Base-by-base conservation (phyloP, 805 yeast genomes). In the Starmerella lactis-condensi region DNA sequence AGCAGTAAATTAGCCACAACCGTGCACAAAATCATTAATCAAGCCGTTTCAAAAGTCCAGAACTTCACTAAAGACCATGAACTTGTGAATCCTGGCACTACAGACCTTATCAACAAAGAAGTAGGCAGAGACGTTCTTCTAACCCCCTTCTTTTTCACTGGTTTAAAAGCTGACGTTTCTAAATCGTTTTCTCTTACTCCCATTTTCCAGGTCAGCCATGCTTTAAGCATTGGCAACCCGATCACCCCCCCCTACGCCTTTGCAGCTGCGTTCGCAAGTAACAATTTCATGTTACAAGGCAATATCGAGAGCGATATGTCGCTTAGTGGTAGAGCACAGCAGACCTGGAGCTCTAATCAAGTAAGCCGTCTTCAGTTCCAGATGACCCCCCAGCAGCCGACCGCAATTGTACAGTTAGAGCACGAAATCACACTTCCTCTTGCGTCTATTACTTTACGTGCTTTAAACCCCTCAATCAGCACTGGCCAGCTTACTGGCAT, bases 101-200 rank as follows among this genome's bases (percentile, higher is more conserved):
- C 81, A 55, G 96, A 83, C 62, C 79, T 81, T 61, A 63, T 85
- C 55, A 75, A 74, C 62, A 78, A 79, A 60, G 98, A 89, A 61
- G 95, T 82, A 36, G 62, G 83, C 41, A 75, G 83, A 58, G 96
- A 85, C 52, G 95, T 85, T 20, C 81, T 89, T 53, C 65, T 82
- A 47, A 71, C 68, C 51, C 92, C 82, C 53, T 77, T 78, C 61
- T 72, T 75, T 57, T 85, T 85, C 66, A 75, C 93, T 24, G 98
- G 98, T 37, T 67, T 89, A 50, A 76, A 93, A 54, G 98, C 96
- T 35, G 98, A 89, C 57, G 68, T 89, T 47, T 77, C 79, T 61
- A 85, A 85, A 65, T 79, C 83, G 10, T 81, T 89, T 52, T 61
- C 76, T 41, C 67, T 83, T 66, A 73, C 72, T 58, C 98, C 98